These are phyloP conservation scores for Hordeum vulgare DNA, from an alignment of 176 grass and related monocot species.

Conservation along the genomic window MorexV3_pseudomolecules_assembly NC_058520.1:326403174-326403673, in stretches of 20 bases:
- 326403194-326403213: neutral
- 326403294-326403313: neutral
- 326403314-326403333: neutral
- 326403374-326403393: neutral
- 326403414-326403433: neutral
- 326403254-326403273: neutral
- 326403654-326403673: neutral
- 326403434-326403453: neutral
- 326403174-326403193: constrained; percentile 89
- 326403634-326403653: constrained; percentile 10
- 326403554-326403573: too few species aligned
- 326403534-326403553: neutral
- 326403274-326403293: neutral
- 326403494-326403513: neutral
- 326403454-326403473: neutral
- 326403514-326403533: neutral
- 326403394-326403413: neutral
- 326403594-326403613: neutral
- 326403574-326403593: neutral
- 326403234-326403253: neutral
- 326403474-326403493: neutral
- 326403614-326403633: neutral
- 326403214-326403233: neutral
- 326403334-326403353: neutral
- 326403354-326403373: neutral